These are phyloP conservation scores for Pseudogymnoascus sp. DNA, from an alignment of 2,329 filamentous ascomycete genomes.

Conservation along the genomic window DNA sequence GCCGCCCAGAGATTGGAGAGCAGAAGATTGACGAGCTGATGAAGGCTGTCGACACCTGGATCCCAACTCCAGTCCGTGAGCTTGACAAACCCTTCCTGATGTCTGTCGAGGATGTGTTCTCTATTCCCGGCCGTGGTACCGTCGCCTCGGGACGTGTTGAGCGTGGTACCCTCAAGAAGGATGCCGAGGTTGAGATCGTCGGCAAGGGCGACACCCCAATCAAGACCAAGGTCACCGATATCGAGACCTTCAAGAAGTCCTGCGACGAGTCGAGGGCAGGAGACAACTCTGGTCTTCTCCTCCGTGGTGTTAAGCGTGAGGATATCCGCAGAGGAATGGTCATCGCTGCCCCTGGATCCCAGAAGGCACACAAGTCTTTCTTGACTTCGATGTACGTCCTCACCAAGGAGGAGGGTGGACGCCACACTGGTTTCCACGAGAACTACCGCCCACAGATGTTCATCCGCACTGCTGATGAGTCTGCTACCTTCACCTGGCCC, in stretches of 20 bases:
- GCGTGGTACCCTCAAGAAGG: slow-evolving; percentile 88
- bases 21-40: slow-evolving; percentile 88
- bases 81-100: slow-evolving; percentile 98
- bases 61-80: slow-evolving; percentile 88
- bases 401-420: slow-evolving; percentile 95
- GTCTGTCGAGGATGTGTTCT: slow-evolving; percentile 92
- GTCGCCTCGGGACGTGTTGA: slow-evolving; percentile 96
- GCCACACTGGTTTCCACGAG: slow-evolving; percentile 88
- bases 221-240: slow-evolving; percentile 99
- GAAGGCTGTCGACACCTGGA: slow-evolving; percentile 86
- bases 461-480: slow-evolving; percentile 83
- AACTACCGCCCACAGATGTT: slow-evolving; percentile 98
- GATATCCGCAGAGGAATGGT: slow-evolving; percentile 95
- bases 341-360: slow-evolving; percentile 70
- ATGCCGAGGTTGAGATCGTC: slow-evolving; percentile 88
- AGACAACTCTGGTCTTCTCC: slow-evolving; percentile 95
- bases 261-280: slow-evolving; percentile 93
- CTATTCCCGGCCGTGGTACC: slow-evolving; percentile 87
- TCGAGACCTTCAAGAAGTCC: slow-evolving; percentile 99
- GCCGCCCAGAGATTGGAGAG: slow-evolving; percentile 77
- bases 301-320: slow-evolving; percentile 93
- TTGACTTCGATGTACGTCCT: slow-evolving; percentile 94
- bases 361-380: slow-evolving; percentile 87
- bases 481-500: slow-evolving; percentile 74
- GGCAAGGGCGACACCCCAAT: slow-evolving; percentile 75